A percentile compares a stretch with the other conserved stretches of the same genome.
These are phyloP conservation scores for Peniophora sp. DNA, from an alignment of 1,284 basidiomycete species.

Conservation along the genomic window DNA sequence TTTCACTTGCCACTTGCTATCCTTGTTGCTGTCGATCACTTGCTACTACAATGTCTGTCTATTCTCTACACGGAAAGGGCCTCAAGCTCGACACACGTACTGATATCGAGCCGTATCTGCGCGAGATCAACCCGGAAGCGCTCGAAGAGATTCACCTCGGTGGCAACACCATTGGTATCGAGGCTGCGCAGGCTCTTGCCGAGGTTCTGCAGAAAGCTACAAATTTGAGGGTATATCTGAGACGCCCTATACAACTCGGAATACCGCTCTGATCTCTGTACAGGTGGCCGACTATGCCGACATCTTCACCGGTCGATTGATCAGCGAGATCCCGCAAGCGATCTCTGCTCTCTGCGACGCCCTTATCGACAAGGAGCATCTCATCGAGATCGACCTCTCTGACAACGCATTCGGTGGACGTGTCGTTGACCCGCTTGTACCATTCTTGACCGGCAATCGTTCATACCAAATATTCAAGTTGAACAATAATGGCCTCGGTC, in stretches of 20 bases:
- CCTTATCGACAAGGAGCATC: slow-evolving; percentile 70
- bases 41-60: not conserved
- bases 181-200: slow-evolving; percentile 82
- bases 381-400: slow-evolving; percentile 85
- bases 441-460: slow-evolving; percentile 78
- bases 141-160: slow-evolving; percentile 90
- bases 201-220: slow-evolving; percentile 71
- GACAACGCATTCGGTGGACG: slow-evolving; percentile 98
- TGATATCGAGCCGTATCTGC: slow-evolving; percentile 77
- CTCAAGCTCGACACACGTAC: slow-evolving; percentile 79
- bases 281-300: slow-evolving; percentile 95
- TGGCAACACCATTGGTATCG: slow-evolving; percentile 94
- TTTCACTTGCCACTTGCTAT: no score
- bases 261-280: slow-evolving; percentile 5
- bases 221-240: slow-evolving; percentile 49
- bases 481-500: slow-evolving; percentile 98
- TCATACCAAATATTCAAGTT: slow-evolving; percentile 80
- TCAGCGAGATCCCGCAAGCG: slow-evolving; percentile 90
- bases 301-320: slow-evolving; percentile 96
- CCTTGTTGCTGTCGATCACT: no score
- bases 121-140: slow-evolving; percentile 54
- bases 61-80: slow-evolving; percentile 21
- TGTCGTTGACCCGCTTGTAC: slow-evolving; percentile 91
- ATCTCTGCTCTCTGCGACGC: slow-evolving; percentile 86
- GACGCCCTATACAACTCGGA: not conserved